Evolutionary conservation across 352 stramenopile genomes (phyloP).

Genomic region (Peronospora farinosa): DNA sequence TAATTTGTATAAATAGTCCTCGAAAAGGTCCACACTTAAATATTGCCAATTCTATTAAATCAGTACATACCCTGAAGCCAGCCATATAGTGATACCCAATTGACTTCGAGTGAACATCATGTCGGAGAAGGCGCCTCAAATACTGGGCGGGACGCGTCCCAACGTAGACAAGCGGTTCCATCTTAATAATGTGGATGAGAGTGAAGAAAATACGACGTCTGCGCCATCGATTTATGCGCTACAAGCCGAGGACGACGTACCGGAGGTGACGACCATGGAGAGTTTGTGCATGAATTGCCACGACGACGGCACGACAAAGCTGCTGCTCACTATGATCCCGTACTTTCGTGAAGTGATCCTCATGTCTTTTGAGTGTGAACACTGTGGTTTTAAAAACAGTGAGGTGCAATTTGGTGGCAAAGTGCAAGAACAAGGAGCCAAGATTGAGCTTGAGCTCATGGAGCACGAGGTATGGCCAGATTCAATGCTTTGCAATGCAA

Average conservation of each 20-base stretch:
- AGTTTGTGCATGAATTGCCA: slow-evolving; percentile 90
- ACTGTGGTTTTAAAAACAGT: slow-evolving; percentile 81
- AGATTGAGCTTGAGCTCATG: slow-evolving; percentile 50
- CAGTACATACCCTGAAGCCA: neutral
- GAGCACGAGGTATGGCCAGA: slow-evolving; percentile 19
- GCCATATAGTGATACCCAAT: slow-evolving; percentile 14
- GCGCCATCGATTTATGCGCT: slow-evolving; percentile 36
- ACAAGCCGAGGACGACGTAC: slow-evolving; percentile 47
- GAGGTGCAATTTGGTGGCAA: slow-evolving; percentile 63
- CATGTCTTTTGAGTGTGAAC: slow-evolving; percentile 88
- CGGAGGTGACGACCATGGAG: slow-evolving; percentile 55
- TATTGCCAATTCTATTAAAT: neutral
- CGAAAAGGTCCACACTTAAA: neutral
- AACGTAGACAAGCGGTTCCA: slow-evolving; percentile 57
- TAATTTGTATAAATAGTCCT: too few species aligned
- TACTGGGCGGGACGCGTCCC: slow-evolving; percentile 48
- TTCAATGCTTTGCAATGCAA: neutral
- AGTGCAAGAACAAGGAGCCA: slow-evolving; percentile 60
- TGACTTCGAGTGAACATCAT: slow-evolving; percentile 24
- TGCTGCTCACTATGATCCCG: slow-evolving; percentile 90
- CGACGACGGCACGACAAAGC: slow-evolving; percentile 77
- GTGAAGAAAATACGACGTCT: slow-evolving; percentile 10
- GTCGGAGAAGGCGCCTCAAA: slow-evolving; percentile 54
- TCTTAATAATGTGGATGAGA: slow-evolving; percentile 22
- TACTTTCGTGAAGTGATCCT: slow-evolving; percentile 93